Percentiles rank a stretch among this genome's conserved stretches.
Evolutionary conservation across 2,329 filamentous ascomycete species (phyloP).

Genomic region (Aspergillus thermomutatus): DNA sequence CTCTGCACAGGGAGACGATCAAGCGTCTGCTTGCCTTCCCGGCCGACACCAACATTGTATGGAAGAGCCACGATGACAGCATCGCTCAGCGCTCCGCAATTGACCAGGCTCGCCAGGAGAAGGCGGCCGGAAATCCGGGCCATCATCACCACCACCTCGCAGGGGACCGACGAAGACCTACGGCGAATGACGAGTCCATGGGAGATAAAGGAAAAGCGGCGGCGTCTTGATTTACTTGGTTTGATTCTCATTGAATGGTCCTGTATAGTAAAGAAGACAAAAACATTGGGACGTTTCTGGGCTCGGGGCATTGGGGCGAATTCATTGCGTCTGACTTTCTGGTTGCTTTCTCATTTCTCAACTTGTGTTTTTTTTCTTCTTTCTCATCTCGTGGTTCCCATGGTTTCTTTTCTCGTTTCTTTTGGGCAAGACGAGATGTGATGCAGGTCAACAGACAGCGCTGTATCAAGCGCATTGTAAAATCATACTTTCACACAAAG

Average conservation of each 20-base stretch:
- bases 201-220: conserved; percentile 41
- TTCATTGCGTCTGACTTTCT: conserved; percentile 30
- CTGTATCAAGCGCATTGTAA: neutral
- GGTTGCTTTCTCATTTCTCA: conserved; percentile 8
- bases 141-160: conserved; percentile 33
- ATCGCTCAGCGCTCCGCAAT: conserved; percentile 89
- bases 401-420: neutral
- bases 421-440: neutral
- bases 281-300: conserved; percentile 38
- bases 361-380: conserved; percentile 10
- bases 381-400: neutral
- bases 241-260: conserved; percentile 26
- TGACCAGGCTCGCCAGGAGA: conserved; percentile 87
- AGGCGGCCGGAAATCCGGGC: conserved; percentile 47
- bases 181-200: conserved; percentile 41
- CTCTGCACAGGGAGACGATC: conserved; percentile 72
- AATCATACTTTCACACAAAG: neutral
- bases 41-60: conserved; percentile 83
- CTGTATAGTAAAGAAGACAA: conserved; percentile 39
- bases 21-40: conserved; percentile 86
- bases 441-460: neutral
- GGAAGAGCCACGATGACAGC: conserved; percentile 94
- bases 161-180: conserved; percentile 41
- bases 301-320: conserved; percentile 40
- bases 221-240: conserved; percentile 29